Evolutionary conservation across 352 stramenopile genomes (phyloP).

Genomic region (Phytophthora rubi): DNA sequence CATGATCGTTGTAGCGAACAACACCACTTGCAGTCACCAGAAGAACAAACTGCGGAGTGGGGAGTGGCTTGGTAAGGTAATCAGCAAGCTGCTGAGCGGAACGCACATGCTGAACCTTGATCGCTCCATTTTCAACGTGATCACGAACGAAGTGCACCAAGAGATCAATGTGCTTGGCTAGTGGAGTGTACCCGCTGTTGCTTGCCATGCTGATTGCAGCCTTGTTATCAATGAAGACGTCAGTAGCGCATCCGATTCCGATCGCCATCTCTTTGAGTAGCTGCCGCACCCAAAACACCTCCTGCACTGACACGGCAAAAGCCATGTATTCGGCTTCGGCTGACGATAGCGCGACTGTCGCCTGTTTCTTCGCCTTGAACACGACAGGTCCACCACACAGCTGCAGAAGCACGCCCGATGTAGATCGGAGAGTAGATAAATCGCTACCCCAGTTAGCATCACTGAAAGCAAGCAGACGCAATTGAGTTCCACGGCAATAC

Average conservation of each 20-base stretch:
- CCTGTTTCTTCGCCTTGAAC: slow-evolving; percentile 15
- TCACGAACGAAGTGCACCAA: slow-evolving; percentile 18
- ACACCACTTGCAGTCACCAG: slow-evolving; percentile 7
- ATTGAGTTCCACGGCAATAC: not conserved
- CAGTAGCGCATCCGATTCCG: not conserved
- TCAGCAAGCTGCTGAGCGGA: slow-evolving; percentile 6
- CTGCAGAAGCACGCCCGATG: slow-evolving; percentile 5
- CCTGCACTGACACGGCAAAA: slow-evolving; percentile 2
- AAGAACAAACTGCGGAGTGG: slow-evolving; percentile 2
- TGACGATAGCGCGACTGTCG: slow-evolving; percentile 13
- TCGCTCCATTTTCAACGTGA: not conserved
- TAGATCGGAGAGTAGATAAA: not conserved
- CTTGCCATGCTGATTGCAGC: slow-evolving; percentile 13
- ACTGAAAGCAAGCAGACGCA: no score
- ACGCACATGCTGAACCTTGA: slow-evolving; percentile 5
- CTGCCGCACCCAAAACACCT: slow-evolving; percentile 7
- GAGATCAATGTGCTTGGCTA: slow-evolving; percentile 20
- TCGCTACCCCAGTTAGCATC: no score
- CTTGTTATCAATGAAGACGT: slow-evolving; percentile 19
- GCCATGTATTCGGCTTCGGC: slow-evolving; percentile 12
- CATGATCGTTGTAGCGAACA: not conserved
- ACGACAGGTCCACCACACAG: slow-evolving; percentile 4
- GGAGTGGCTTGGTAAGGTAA: slow-evolving; percentile 11
- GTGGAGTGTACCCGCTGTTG: slow-evolving; percentile 8
- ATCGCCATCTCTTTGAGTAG: slow-evolving; percentile 8